Evolutionary conservation across 2,329 filamentous ascomycete species (phyloP), one percentile per base, ranked within the genome.

Genomic region (Lecanicillium sp.): DNA sequence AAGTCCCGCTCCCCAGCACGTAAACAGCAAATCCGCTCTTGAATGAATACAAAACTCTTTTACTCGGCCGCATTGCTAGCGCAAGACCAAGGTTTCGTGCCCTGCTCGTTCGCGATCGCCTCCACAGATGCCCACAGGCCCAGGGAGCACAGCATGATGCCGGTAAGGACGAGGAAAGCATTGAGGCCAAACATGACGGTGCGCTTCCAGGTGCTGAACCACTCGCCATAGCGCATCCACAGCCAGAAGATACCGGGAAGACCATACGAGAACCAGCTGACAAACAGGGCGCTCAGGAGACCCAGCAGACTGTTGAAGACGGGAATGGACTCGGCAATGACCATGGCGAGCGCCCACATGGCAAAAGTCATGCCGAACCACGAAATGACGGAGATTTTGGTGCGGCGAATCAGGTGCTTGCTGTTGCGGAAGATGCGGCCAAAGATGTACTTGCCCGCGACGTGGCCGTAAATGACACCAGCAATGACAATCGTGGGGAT

Each of bases 401-500:
- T 76, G 33, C 66, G 64, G 47, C 69, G 66, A 39, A 65, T 62
- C 56, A 75, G 63, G 48, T 72, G 70, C 49, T 74, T 68, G 7
- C 73, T 79, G 43, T 74, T 71, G 15, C 68, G 62, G 62, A 83
- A 84, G 7, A 80, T 54, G 20, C 81, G 73, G 4, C 76, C 61
- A 50, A 82, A 86, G 42, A 84, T 64, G 49, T 81, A 81, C 51
- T 82, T 83, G 39, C 68, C 69, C 3, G 77, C 78, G 2, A 85
- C 74, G 43, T 81, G 75, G 11, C 74, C 79, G 52, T 83, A 80
- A 45, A 87, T 81, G 6, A 84, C 79, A 38, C 81, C 82, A 0
- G 81, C 78, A 36, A 87, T 75, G 34, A 86, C 64, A 42, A 86
- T 85, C 3, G 79, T 84, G 2, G 81, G 81, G 3, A 81, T 66